A percentile compares a stretch with the other conserved stretches of the same genome.
Evolutionary conservation across 768 basidiomycete genomes (phyloP).

Genomic region (Hypsizygus marmoreus): DNA sequence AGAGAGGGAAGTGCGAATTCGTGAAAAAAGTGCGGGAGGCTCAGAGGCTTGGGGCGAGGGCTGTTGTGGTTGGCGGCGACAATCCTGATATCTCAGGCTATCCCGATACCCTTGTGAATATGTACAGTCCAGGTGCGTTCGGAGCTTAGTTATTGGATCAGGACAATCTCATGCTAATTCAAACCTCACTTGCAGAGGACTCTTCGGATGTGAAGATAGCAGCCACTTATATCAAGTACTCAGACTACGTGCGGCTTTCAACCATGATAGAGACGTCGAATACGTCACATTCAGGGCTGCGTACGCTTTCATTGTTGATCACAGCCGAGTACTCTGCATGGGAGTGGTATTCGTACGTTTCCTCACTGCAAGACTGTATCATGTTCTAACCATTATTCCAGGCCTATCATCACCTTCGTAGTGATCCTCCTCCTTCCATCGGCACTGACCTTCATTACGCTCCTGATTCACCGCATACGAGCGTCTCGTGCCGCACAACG

Average conservation of each 20-base stretch:
- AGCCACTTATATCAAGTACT: constrained; percentile 85
- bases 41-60: constrained; percentile 75
- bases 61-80: constrained; percentile 90
- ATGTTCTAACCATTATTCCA: constrained; percentile 28
- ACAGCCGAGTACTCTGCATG: constrained; percentile 81
- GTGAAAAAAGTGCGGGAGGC: constrained; percentile 83
- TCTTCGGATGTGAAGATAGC: constrained; percentile 83
- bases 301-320: constrained; percentile 74
- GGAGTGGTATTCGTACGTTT: constrained; percentile 89
- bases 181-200: constrained; percentile 55
- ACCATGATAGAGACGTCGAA: constrained; percentile 74
- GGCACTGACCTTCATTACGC: constrained; percentile 83
- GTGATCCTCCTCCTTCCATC: constrained; percentile 90
- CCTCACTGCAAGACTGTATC: constrained; percentile 5
- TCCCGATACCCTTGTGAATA: constrained; percentile 80
- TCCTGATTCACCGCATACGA: constrained; percentile 87
- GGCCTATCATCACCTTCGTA: constrained; percentile 84
- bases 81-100: constrained; percentile 63
- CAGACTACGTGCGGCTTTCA: constrained; percentile 73
- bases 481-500: constrained; percentile 79
- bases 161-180: constrained; percentile 3
- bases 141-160: constrained; percentile 1
- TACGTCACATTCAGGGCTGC: constrained; percentile 75
- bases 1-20: constrained; percentile 89
- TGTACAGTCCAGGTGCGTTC: constrained; percentile 84